Conservation (phyloP, 371 early-diverging fungal genomes). For the Mortierella sp. region DNA sequence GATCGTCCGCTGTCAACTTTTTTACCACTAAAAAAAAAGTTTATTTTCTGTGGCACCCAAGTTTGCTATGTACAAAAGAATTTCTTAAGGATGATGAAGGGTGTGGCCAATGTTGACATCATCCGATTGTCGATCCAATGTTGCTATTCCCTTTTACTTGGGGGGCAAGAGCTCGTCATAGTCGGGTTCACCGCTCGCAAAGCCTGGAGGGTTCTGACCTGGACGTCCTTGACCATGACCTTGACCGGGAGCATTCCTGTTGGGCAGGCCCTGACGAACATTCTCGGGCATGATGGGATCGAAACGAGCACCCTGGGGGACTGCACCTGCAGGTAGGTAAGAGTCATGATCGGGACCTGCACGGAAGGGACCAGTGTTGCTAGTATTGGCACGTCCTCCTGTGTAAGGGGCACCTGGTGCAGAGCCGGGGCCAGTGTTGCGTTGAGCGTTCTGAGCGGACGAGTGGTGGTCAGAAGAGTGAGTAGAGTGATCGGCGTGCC, state of each 20-base stretch:
- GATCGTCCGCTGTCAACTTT: not conserved
- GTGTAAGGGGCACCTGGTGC: constrained; percentile 21
- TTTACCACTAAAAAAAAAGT: not conserved
- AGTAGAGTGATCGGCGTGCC: constrained; percentile 18
- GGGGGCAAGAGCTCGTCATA: constrained; percentile 48
- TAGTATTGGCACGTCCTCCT: constrained; percentile 18
- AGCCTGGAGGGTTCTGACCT: constrained; percentile 8
- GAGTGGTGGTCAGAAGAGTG: not conserved
- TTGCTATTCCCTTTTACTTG: not conserved
- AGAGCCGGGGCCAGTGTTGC: not conserved
- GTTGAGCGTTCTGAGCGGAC: not conserved
- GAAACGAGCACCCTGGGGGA: constrained; percentile 45
- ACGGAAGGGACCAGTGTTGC: constrained; percentile 18
- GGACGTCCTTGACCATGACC: not conserved
- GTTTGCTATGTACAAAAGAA: not conserved
- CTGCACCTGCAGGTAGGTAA: constrained; percentile 34
- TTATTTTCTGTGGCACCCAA: not conserved
- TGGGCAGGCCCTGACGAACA: constrained; percentile 22
- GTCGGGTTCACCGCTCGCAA: constrained; percentile 43
- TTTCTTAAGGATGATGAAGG: constrained; percentile 46
- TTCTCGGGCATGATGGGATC: constrained; percentile 46
- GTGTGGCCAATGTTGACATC: not conserved
- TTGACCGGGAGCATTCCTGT: not conserved
- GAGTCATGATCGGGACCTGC: constrained; percentile 34
- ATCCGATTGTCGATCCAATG: not conserved